Conservation (phyloP, 2,329 filamentous ascomycete species). For the Aspergillus texensis region DNA sequence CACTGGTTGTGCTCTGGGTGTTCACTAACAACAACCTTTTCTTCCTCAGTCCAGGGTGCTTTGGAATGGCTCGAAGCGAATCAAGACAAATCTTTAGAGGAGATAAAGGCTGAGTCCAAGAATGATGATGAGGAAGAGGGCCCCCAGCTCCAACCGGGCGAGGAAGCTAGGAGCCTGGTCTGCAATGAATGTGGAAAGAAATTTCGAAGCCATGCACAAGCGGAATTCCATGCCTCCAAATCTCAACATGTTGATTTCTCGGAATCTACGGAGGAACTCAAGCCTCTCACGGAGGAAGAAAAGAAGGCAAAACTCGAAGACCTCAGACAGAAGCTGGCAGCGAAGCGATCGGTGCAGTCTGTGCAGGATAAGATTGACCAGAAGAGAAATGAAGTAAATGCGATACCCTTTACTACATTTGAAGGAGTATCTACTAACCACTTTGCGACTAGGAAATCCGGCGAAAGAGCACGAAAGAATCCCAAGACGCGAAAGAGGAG, state of each 20-base stretch:
- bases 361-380: slow-evolving; percentile 77
- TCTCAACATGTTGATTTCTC: slow-evolving; percentile 90
- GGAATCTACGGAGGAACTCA: slow-evolving; percentile 90
- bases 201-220: slow-evolving; percentile 78
- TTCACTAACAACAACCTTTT: slow-evolving; percentile 15
- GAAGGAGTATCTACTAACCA: slow-evolving; percentile 7
- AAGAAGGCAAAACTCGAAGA: slow-evolving; percentile 79
- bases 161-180: slow-evolving; percentile 75
- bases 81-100: slow-evolving; percentile 82
- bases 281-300: slow-evolving; percentile 87
- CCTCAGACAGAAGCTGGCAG: slow-evolving; percentile 69
- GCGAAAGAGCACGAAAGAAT: slow-evolving; percentile 85
- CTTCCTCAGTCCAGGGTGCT: slow-evolving; percentile 73
- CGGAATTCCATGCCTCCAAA: slow-evolving; percentile 88
- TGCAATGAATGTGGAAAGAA: slow-evolving; percentile 96
- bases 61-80: slow-evolving; percentile 95
- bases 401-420: not conserved
- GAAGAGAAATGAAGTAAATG: slow-evolving; percentile 77
- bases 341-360: slow-evolving; percentile 70
- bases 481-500: slow-evolving; percentile 87
- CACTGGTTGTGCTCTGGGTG: not conserved
- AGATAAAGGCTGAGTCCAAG: slow-evolving; percentile 64
- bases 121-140: slow-evolving; percentile 60
- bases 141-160: slow-evolving; percentile 69
- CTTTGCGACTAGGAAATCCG: slow-evolving; percentile 61